These are phyloP conservation scores for Mycosphaerelloides madeirae DNA, from an alignment of 2,329 filamentous ascomycete genomes.

Conservation along the genomic window DNA sequence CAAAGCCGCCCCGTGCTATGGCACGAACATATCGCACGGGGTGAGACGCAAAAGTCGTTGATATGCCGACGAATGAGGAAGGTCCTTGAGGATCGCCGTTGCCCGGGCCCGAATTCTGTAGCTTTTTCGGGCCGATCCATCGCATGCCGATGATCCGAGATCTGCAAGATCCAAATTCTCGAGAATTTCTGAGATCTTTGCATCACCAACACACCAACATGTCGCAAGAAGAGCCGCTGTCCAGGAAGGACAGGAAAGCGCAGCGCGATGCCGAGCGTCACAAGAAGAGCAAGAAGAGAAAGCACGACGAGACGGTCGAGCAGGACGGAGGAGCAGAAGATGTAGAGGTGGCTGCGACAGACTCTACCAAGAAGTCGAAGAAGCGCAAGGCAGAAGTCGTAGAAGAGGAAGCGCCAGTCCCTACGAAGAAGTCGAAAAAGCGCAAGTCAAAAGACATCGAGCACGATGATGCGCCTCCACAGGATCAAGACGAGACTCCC, in stretches of 20 bases:
- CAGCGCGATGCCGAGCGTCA: constrained; percentile 33
- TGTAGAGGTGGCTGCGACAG: constrained; percentile 19
- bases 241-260: constrained; percentile 34
- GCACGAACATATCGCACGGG: no score
- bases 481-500: not conserved
- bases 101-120: no score
- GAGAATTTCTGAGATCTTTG: constrained; percentile 63
- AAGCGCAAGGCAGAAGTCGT: constrained; percentile 8
- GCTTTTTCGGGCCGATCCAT: not conserved
- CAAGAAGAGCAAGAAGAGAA: constrained; percentile 33
- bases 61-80: not conserved
- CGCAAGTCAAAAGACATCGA: constrained; percentile 1
- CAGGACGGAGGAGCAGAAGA: constrained; percentile 14
- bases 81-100: not conserved
- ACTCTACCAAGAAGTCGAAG: constrained; percentile 17
- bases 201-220: constrained; percentile 69
- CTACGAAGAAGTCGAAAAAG: constrained; percentile 10
- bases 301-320: constrained; percentile 23
- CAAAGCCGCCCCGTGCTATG: no score
- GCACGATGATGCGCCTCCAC: not conserved
- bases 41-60: no score
- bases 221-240: constrained; percentile 26
- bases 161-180: not conserved
- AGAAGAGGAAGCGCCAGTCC: constrained; percentile 6
- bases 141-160: not conserved